phyloP scores from a whole-genome alignment of 805 yeast species.

The Nematodospora valgi region DNA sequence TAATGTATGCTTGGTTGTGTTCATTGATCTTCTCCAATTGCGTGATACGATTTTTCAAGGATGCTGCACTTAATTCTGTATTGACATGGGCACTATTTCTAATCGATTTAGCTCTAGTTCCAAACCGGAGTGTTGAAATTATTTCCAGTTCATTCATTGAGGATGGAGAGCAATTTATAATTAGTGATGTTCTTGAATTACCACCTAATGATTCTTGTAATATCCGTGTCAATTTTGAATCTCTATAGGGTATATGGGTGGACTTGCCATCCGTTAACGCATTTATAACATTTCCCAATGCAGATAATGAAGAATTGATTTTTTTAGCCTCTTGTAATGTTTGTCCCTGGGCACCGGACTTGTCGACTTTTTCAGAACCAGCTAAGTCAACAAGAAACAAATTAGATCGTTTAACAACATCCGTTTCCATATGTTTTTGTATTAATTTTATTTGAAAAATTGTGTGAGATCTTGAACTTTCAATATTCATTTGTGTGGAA shows the following conservation, averaged over 20 bases:
- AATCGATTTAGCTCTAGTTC: conserved; percentile 80
- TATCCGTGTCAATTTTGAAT: conserved; percentile 71
- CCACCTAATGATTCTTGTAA: conserved; percentile 86
- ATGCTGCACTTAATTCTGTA: conserved; percentile 51
- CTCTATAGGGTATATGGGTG: conserved; percentile 81
- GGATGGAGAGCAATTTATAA: conserved; percentile 87
- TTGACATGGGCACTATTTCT: conserved; percentile 65
- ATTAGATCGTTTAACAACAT: conserved; percentile 57
- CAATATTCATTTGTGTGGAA: conserved; percentile 66
- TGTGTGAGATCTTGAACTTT: conserved; percentile 77
- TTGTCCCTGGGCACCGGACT: conserved; percentile 72
- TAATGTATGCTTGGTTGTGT: conserved; percentile 27
- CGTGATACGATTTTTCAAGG: conserved; percentile 39
- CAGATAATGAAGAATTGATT: conserved; percentile 72
- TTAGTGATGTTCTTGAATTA: conserved; percentile 76
- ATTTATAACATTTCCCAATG: conserved; percentile 78
- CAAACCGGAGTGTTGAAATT: conserved; percentile 80
- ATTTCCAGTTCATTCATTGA: conserved; percentile 73
- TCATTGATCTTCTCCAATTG: conserved; percentile 33
- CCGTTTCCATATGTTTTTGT: conserved; percentile 56
- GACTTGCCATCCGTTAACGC: conserved; percentile 68
- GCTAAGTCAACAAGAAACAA: conserved; percentile 81
- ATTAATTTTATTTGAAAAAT: conserved; percentile 66
- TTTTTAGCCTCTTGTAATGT: conserved; percentile 80
- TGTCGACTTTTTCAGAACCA: conserved; percentile 78